A percentile compares a stretch with the other conserved stretches of the same genome.
Evolutionary conservation across 768 basidiomycete species (phyloP).

Genomic region (Peribolospora baueri): DNA sequence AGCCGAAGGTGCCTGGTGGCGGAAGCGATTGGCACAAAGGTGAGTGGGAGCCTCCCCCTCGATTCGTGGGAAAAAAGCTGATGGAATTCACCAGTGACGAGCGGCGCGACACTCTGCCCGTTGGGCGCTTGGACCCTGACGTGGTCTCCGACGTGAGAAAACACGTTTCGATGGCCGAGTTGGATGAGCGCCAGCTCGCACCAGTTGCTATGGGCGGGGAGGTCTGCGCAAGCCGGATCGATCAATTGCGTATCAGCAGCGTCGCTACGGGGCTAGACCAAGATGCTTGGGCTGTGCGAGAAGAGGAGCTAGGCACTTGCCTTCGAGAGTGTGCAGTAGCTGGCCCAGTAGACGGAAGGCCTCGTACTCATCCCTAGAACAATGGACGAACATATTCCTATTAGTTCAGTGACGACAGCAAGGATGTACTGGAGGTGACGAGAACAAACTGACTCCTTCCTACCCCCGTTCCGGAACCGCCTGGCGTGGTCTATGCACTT

Average conservation of each 20-base stretch:
- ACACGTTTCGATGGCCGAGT: constrained; percentile 52
- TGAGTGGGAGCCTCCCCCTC: no score
- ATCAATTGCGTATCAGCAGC: constrained; percentile 13
- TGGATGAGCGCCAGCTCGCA: constrained; percentile 51
- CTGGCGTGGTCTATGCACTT: constrained; percentile 59
- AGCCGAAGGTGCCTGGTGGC: background rate
- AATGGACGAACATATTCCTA: no score
- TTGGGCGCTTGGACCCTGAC: constrained; percentile 49
- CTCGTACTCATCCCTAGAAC: constrained; percentile 17
- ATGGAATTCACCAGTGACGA: constrained; percentile 51
- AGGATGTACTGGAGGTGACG: no score
- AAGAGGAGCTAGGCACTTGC: background rate
- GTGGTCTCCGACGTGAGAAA: constrained; percentile 62
- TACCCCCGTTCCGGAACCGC: constrained; percentile 26
- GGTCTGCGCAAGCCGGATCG: constrained; percentile 33
- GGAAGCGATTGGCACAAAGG: background rate
- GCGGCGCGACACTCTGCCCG: constrained; percentile 46
- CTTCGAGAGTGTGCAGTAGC: constrained; percentile 11
- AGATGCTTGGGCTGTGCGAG: background rate
- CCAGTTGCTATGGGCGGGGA: constrained; percentile 55
- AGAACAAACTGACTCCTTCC: constrained; percentile 25
- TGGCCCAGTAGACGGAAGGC: constrained; percentile 50
- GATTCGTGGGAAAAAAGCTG: background rate
- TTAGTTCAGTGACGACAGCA: no score
- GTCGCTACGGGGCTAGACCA: background rate